Conservation (phyloP, 1,139 yeast genomes). For the Kazachstania sp. region DNA sequence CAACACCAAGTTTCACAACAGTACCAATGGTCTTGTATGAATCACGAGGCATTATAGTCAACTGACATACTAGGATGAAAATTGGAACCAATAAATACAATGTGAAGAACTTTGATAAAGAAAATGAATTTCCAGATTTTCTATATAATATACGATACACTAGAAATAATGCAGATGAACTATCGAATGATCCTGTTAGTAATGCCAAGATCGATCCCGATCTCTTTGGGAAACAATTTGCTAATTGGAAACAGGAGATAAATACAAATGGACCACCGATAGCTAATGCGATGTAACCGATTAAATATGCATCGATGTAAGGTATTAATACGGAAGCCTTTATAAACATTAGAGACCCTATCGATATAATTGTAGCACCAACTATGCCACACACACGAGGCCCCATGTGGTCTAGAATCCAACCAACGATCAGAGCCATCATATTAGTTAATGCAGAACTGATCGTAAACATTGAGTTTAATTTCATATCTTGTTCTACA, state of each 20-base stretch:
- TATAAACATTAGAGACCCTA: conserved; percentile 45
- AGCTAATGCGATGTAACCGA: conserved; percentile 62
- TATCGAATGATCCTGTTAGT: conserved; percentile 70
- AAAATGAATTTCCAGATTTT: conserved; percentile 29
- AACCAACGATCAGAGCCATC: conserved; percentile 74
- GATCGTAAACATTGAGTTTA: conserved; percentile 73
- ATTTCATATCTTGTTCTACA: conserved; percentile 65
- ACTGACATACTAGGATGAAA: conserved; percentile 64
- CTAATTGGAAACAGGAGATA: conserved; percentile 70
- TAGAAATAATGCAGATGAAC: conserved; percentile 66
- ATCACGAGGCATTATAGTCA: conserved; percentile 67
- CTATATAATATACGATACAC: conserved; percentile 58
- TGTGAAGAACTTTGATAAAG: conserved; percentile 51
- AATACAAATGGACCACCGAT: conserved; percentile 78
- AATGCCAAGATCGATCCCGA: conserved; percentile 66
- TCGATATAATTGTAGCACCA: conserved; percentile 51
- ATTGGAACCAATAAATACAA: conserved; percentile 62
- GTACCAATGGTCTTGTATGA: conserved; percentile 67
- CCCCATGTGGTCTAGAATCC: conserved; percentile 66
- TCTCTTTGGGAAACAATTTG: conserved; percentile 61
- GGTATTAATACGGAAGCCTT: conserved; percentile 9
- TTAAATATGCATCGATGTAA: conserved; percentile 48
- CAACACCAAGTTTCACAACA: conserved; percentile 58
- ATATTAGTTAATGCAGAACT: conserved; percentile 87
- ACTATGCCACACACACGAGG: conserved; percentile 72